Percentiles rank a stretch among this genome's conserved stretches.
phyloP scores from a whole-genome alignment of 2,329 filamentous ascomycete genomes.

The Penicillium vulpinum region DNA sequence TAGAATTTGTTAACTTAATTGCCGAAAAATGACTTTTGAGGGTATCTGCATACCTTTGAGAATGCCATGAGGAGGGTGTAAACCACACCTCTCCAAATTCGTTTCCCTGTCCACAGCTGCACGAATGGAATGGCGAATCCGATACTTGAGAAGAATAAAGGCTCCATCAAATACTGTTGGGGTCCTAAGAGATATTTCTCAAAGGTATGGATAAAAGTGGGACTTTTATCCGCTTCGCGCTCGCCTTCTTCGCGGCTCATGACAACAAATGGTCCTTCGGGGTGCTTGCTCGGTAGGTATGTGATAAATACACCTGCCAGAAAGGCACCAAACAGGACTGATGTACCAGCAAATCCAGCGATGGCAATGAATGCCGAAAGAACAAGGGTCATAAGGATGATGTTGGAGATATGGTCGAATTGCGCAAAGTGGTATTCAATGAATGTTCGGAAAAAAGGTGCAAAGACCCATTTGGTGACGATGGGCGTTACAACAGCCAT shows the following conservation, averaged over 20 bases:
- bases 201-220: constrained; percentile 43
- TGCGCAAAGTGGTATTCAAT: constrained; percentile 36
- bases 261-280: constrained; percentile 39
- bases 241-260: constrained; percentile 38
- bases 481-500: constrained; percentile 40
- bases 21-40: no score
- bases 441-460: constrained; percentile 38
- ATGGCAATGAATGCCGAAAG: constrained; percentile 36
- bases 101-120: constrained; percentile 33
- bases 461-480: constrained; percentile 42
- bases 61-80: constrained; percentile 33
- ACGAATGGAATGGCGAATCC: constrained; percentile 37
- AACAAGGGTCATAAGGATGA: constrained; percentile 38
- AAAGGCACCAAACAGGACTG: constrained; percentile 42
- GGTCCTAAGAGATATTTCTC: constrained; percentile 39
- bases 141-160: constrained; percentile 34
- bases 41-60: constrained; percentile 25
- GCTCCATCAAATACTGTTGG: constrained; percentile 37
- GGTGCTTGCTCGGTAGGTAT: constrained; percentile 38
- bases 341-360: constrained; percentile 40
- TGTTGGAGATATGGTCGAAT: constrained; percentile 37
- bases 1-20: background rate
- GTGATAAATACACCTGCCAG: constrained; percentile 39
- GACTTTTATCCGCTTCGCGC: constrained; percentile 33
- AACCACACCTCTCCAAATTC: constrained; percentile 34